Conservation (phyloP, 495 filamentous ascomycete genomes). For the Penicillium manginii region DNA sequence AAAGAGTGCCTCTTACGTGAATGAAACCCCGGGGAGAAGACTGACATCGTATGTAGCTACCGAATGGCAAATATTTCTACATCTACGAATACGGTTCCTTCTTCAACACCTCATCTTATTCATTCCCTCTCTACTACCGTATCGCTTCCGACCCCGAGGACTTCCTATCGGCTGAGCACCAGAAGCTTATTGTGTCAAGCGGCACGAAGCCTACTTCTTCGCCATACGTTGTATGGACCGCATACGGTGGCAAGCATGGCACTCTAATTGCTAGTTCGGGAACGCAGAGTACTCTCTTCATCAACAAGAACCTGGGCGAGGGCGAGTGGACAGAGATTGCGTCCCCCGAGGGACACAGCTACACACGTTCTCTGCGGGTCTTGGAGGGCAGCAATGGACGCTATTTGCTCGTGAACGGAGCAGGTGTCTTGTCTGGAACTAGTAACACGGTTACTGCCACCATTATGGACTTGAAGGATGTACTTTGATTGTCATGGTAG, state of each 20-base stretch:
- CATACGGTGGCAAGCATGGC: slow-evolving; percentile 57
- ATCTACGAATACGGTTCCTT: slow-evolving; percentile 66
- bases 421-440: slow-evolving; percentile 27
- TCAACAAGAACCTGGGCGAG: slow-evolving; percentile 60
- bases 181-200: slow-evolving; percentile 48
- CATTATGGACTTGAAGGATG: slow-evolving; percentile 33
- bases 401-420: slow-evolving; percentile 33
- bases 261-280: slow-evolving; percentile 61
- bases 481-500: not conserved
- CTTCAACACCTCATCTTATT: slow-evolving; percentile 41
- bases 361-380: slow-evolving; percentile 55
- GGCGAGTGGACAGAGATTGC: slow-evolving; percentile 57
- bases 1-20: not conserved
- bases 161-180: slow-evolving; percentile 48
- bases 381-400: slow-evolving; percentile 35
- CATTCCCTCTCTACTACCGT: slow-evolving; percentile 63
- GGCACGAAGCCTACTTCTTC: slow-evolving; percentile 55
- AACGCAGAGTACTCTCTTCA: slow-evolving; percentile 54
- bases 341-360: slow-evolving; percentile 51
- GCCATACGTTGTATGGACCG: slow-evolving; percentile 59
- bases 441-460: slow-evolving; percentile 37
- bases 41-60: slow-evolving; percentile 40
- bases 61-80: slow-evolving; percentile 63
- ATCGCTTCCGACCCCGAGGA: slow-evolving; percentile 54
- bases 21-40: not conserved